Evolutionary conservation across 257 asterid species (phyloP), one percentile per base, ranked within the genome.

Genomic region (Eustoma russellianum): DNA sequence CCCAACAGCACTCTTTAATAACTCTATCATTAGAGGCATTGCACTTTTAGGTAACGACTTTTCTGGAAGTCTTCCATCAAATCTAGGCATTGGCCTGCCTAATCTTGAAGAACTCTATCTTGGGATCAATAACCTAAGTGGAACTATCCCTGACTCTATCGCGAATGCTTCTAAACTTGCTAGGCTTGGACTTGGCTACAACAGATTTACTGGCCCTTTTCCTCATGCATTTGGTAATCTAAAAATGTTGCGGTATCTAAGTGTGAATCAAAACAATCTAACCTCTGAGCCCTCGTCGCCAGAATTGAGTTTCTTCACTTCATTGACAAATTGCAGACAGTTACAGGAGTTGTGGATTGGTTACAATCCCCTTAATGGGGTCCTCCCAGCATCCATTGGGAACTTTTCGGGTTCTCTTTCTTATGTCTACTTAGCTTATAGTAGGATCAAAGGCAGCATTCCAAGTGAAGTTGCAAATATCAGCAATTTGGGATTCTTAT

Each of bases 221-320:
- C 85, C 82, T 2, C 49, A 17, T 33, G 68, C 79, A 1, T 52
- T 75, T 50, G 82, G 75, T 16, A 45, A 69, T 12, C 55, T 78
- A 19, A 58, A 41, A 41, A 44, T 57, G 40, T 53, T 78, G 17
- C 64, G 72, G 24, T 28, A 40, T 15, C 68, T 78, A 15, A 59
- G 57, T 52, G 54, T 77, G 57, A 48, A 41, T 3, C 48, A 12
- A 47, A 77, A 73, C 68, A 57, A 65, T 45, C 60, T 77, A 46
- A 74, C 48, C 12, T 49, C 50, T 47, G 60, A 54, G 46, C 15
- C 65, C 13, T 55, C 24, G 55, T 66, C 15, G 40, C 15, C 19
- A 50, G 67, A 53, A 45, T 59, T 60, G 64, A 46, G 55, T 52
- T 53, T 61, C 40, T 45, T 62, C 46, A 38, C 48, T 53, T 58